Conservation (phyloP, 2,329 filamentous ascomycete genomes). For the Uncinocarpus reesii region DNA sequence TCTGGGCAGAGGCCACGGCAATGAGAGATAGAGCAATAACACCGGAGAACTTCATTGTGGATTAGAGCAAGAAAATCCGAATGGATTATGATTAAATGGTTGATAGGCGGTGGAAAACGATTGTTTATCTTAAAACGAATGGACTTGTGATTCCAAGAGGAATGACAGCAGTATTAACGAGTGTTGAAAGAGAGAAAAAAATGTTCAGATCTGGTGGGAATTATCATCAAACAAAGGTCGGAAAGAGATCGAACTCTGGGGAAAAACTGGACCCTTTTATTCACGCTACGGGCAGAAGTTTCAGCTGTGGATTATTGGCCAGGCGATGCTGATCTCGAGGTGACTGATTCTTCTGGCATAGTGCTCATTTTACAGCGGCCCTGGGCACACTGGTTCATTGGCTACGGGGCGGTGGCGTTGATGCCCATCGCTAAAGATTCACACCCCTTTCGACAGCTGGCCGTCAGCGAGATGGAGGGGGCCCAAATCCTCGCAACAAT, state of each 20-base stretch:
- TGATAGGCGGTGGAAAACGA: background rate
- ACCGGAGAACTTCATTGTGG: constrained; percentile 35
- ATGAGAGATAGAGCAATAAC: constrained; percentile 37
- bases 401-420: constrained; percentile 3
- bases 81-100: constrained; percentile 9
- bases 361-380: background rate
- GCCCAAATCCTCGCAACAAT: background rate
- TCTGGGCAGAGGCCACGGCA: constrained; percentile 35
- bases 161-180: constrained; percentile 6
- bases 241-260: constrained; percentile 10
- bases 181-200: constrained; percentile 8
- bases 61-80: background rate
- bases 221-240: constrained; percentile 7
- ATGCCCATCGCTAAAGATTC: constrained; percentile 1
- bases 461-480: background rate
- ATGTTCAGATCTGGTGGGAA: constrained; percentile 10
- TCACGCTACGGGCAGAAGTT: background rate
- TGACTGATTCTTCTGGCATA: constrained; percentile 9
- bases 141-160: constrained; percentile 2
- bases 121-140: constrained; percentile 5
- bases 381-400: background rate
- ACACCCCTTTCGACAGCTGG: background rate
- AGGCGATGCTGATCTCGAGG: constrained; percentile 1
- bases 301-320: constrained; percentile 5
- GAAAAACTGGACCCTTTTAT: constrained; percentile 10